phyloP scores from a whole-genome alignment of 345 rosid species.

The Euclidium syriacum region DNA sequence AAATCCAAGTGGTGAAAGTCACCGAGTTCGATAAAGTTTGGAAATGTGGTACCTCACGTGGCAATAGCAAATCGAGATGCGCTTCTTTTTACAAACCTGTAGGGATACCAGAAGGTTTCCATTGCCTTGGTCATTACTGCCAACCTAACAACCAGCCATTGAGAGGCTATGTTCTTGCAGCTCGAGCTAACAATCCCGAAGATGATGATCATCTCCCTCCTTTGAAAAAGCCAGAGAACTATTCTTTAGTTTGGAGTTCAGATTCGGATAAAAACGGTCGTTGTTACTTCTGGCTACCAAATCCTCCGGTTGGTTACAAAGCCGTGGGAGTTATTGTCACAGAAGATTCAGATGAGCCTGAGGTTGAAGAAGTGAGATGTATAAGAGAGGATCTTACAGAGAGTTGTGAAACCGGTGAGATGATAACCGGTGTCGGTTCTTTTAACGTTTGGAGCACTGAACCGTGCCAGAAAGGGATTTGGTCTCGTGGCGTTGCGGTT shows the following conservation, averaged over 20 bases:
- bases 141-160: conserved; percentile 58
- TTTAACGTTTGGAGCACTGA: conserved; percentile 62
- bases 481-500: conserved; percentile 49
- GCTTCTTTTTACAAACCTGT: conserved; percentile 64
- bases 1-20: conserved; percentile 52
- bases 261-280: conserved; percentile 35
- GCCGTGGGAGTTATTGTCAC: conserved; percentile 81
- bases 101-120: conserved; percentile 66
- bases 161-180: conserved; percentile 76
- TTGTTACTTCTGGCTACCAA: conserved; percentile 80
- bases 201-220: conserved; percentile 47
- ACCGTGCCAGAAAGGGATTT: conserved; percentile 66
- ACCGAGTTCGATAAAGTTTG: conserved; percentile 59
- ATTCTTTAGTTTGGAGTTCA: conserved; percentile 49
- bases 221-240: conserved; percentile 48
- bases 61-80: conserved; percentile 46
- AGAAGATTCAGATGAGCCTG: conserved; percentile 45
- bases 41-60: conserved; percentile 45
- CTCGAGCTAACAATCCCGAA: conserved; percentile 22
- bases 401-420: conserved; percentile 55
- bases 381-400: conserved; percentile 80
- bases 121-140: conserved; percentile 73
- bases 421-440: conserved; percentile 37
- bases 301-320: conserved; percentile 70
- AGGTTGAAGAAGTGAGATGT: conserved; percentile 63